Base-by-base conservation (phyloP, 768 basidiomycete genomes). In the Tylopilus sp. region DNA sequence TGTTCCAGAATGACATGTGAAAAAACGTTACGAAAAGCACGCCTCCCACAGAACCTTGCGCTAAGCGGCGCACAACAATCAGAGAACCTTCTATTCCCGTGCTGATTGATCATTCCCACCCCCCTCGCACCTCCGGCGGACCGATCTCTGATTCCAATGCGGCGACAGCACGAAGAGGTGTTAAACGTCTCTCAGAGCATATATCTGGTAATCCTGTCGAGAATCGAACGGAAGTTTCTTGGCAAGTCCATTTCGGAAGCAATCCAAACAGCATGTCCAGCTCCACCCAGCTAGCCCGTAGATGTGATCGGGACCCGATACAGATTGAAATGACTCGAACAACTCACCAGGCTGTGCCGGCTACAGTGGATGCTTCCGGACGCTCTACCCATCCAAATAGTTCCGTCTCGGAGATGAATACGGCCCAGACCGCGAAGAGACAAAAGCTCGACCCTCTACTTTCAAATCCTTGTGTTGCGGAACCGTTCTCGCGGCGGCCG, bases 261-360 rank as follows among this genome's bases (percentile, higher is more conserved):
- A 37, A 12, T 33, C 50, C 40, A 52, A 45, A 37, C 47, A 42
- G 40, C 54, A 40, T 53, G 58, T 30, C 34, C 26, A 11, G 47
- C 58, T 56, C 55, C 54, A 56, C 56, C 45, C 47, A 8, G 48
- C 47, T 45, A 55, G 37, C 52, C 49, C 41, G 30, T 25, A 38
- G 21, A 8, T 33, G 29, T n/a, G 46, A 36, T 13, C 37, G 10
- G n/a, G 30, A 26, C 33, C 42, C 42, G 37, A 31, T 29, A 19
- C 54, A 26, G 13, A 28, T 14, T 26, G 41, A 37, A n/a, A 47
- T 11, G 9, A 24, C n/a, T 26, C 62, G 48, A n/a, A n/a, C 37
- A 14, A 29, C 31, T 49, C 38, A 24, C 38, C 19, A 34, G 42
- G 52, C 55, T 48, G 44, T 54, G 44, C 46, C 46, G n/a, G 30